Evolutionary conservation across 257 asterid genomes (phyloP).

Genomic region (Fraxinus cuspidata): DNA sequence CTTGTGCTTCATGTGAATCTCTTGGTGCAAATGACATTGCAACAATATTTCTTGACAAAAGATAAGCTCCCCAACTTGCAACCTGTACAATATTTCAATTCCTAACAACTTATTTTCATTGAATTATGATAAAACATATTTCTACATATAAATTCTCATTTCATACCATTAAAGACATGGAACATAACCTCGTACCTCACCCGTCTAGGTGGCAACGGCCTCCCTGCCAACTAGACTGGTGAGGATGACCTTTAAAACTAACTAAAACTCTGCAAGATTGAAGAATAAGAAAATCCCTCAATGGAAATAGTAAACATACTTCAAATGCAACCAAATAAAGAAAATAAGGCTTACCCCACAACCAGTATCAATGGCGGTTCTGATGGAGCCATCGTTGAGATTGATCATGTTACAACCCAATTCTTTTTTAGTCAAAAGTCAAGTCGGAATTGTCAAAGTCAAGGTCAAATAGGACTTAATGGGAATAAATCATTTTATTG

Average conservation of each 20-base stretch:
- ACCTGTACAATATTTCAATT: slow-evolving; percentile 25
- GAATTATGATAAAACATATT: not conserved
- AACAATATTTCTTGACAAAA: slow-evolving; percentile 37
- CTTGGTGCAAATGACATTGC: slow-evolving; percentile 45
- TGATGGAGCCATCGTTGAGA: slow-evolving; percentile 65
- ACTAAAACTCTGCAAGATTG: not conserved
- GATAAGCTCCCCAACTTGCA: slow-evolving; percentile 52
- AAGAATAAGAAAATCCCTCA: not conserved
- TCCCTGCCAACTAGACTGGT: no score
- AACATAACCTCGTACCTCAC: not conserved
- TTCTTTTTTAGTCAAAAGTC: no score
- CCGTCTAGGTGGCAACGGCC: no score
- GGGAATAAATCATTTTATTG: no score
- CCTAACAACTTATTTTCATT: not conserved
- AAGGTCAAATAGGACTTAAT: no score
- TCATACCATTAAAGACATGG: no score
- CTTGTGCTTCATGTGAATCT: slow-evolving; percentile 50
- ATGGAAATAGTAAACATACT: not conserved
- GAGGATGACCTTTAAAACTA: no score
- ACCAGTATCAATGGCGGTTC: slow-evolving; percentile 93
- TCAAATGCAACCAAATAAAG: not conserved
- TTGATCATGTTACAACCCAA: no score
- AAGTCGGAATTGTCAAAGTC: no score
- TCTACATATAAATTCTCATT: no score
- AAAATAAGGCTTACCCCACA: slow-evolving; percentile 62